These are phyloP conservation scores for Aspergillus pseudotamarii DNA, from an alignment of 2,329 filamentous ascomycete species.

Conservation along the genomic window DNA sequence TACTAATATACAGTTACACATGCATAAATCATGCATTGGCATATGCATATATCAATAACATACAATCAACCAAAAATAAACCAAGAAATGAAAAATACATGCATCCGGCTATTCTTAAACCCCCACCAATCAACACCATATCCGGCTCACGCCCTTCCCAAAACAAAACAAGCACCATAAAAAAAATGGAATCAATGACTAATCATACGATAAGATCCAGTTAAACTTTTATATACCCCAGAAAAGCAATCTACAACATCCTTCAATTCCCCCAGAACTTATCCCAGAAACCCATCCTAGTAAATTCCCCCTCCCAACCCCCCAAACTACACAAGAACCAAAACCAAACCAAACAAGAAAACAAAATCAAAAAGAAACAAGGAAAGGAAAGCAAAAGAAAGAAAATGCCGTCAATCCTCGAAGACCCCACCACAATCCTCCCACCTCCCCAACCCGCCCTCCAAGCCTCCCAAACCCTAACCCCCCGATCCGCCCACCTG, in stretches of 20 bases:
- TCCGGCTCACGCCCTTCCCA: not conserved
- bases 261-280: not conserved
- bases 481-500: constrained; percentile 27
- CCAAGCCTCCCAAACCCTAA: constrained; percentile 24
- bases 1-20: not conserved
- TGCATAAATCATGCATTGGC: not conserved
- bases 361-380: not conserved
- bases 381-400: constrained; percentile 7
- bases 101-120: too few species aligned
- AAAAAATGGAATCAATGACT: not conserved
- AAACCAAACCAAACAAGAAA: not conserved
- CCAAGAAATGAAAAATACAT: too few species aligned
- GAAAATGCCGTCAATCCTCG: constrained; percentile 40
- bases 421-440: constrained; percentile 35
- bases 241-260: not conserved
- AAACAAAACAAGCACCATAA: not conserved
- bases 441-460: constrained; percentile 28
- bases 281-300: not conserved
- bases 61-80: too few species aligned
- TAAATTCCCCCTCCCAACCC: not conserved
- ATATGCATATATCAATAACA: too few species aligned
- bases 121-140: not conserved
- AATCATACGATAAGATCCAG: not conserved
- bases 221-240: not conserved
- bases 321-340: too few species aligned